A percentile compares a stretch with the other conserved stretches of the same genome.
Evolutionary conservation across 768 basidiomycete genomes (phyloP).

Genomic region (Peribolospora baueri): DNA sequence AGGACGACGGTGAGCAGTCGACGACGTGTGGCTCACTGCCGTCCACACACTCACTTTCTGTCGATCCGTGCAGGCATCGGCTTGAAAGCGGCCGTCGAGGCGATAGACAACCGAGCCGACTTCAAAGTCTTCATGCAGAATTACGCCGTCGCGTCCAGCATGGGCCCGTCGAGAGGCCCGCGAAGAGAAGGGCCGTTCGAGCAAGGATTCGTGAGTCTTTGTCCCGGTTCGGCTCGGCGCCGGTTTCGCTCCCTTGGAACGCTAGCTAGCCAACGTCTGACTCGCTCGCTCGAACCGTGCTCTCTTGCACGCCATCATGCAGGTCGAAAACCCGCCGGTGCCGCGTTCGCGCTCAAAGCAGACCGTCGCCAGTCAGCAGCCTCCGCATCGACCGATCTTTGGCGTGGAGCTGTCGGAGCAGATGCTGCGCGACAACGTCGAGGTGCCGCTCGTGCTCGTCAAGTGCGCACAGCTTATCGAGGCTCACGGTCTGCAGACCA

Average conservation of each 20-base stretch:
- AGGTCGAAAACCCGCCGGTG: too few species aligned
- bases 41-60: background rate
- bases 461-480: slow-evolving; percentile 86
- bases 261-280: background rate
- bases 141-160: slow-evolving; percentile 68
- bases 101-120: slow-evolving; percentile 80
- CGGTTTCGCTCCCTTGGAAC: background rate
- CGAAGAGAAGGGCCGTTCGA: slow-evolving; percentile 69
- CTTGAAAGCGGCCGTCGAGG: slow-evolving; percentile 62
- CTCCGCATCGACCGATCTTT: slow-evolving; percentile 40
- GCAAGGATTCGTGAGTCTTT: slow-evolving; percentile 71
- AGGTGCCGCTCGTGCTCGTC: slow-evolving; percentile 62
- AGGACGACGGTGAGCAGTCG: slow-evolving; percentile 21
- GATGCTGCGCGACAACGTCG: slow-evolving; percentile 69
- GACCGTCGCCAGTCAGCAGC: background rate
- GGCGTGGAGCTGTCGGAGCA: slow-evolving; percentile 80
- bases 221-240: background rate
- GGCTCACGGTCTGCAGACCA: slow-evolving; percentile 46
- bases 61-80: slow-evolving; percentile 31
- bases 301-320: too few species aligned
- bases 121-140: slow-evolving; percentile 96
- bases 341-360: slow-evolving; percentile 1
- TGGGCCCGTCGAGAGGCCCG: slow-evolving; percentile 34
- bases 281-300: background rate
- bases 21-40: slow-evolving; percentile 27